Conservation (phyloP, 1,139 yeast species). For the Nematodospora anomalae region DNA sequence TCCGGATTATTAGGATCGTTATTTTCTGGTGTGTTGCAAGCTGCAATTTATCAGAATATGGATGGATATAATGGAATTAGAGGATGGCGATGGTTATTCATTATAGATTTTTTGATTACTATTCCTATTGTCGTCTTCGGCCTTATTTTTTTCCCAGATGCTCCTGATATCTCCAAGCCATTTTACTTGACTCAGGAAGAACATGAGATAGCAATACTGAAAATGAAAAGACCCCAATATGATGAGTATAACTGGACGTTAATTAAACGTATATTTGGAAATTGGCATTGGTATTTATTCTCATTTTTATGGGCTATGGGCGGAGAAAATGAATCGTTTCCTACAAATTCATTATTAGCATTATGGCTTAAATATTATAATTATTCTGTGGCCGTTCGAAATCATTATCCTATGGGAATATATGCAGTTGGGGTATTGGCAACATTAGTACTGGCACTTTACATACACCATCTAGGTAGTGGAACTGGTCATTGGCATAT, state of each 20-base stretch:
- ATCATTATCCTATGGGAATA: conserved; percentile 59
- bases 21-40: conserved; percentile 70
- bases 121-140: conserved; percentile 55
- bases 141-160: conserved; percentile 56
- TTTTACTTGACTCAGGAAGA: conserved; percentile 38
- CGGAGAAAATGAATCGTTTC: conserved; percentile 59
- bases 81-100: conserved; percentile 74
- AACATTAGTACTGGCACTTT: conserved; percentile 46
- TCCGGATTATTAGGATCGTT: conserved; percentile 77
- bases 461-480: conserved; percentile 45
- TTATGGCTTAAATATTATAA: conserved; percentile 47
- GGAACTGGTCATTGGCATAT: conserved; percentile 53
- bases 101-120: conserved; percentile 73
- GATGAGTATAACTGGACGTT: conserved; percentile 46
- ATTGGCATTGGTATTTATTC: conserved; percentile 62
- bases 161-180: conserved; percentile 48
- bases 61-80: conserved; percentile 38
- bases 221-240: conserved; percentile 36
- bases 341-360: conserved; percentile 53
- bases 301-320: conserved; percentile 57
- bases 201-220: conserved; percentile 22
- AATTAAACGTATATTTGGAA: conserved; percentile 47
- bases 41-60: conserved; percentile 39
- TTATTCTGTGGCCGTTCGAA: conserved; percentile 47
- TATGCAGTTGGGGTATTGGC: conserved; percentile 54